phyloP scores from a whole-genome alignment of 768 basidiomycete species.

The Tricholoma saponaceum region DNA sequence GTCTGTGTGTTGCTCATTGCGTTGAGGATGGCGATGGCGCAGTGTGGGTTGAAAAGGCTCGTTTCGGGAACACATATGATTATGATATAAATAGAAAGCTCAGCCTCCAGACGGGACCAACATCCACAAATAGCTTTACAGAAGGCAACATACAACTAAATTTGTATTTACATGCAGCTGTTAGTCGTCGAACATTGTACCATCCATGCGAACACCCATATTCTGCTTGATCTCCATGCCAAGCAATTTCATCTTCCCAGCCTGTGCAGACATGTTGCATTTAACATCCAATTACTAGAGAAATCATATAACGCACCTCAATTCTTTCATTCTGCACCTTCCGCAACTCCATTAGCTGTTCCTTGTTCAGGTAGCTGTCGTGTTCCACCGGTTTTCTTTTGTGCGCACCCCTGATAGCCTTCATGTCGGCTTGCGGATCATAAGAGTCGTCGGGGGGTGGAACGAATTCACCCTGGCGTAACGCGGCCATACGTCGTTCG shows the following conservation, averaged over 20 bases:
- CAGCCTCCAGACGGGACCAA: constrained; percentile 2
- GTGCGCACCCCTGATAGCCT: constrained; percentile 64
- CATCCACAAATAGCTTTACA: constrained; percentile 7
- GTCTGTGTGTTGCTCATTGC: constrained; percentile 22
- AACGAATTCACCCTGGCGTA: constrained; percentile 80
- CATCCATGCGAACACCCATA: constrained; percentile 87
- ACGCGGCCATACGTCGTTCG: constrained; percentile 77
- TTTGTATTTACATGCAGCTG: neutral
- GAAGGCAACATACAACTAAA: neutral
- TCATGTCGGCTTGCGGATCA: constrained; percentile 83
- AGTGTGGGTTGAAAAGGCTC: too few species aligned
- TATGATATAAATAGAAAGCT: too few species aligned
- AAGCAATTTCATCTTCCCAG: constrained; percentile 79
- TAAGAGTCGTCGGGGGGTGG: constrained; percentile 71
- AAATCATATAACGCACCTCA: constrained; percentile 46
- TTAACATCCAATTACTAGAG: neutral
- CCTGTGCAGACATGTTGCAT: constrained; percentile 32
- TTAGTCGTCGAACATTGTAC: constrained; percentile 50
- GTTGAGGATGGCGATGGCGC: neutral
- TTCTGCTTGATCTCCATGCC: constrained; percentile 85
- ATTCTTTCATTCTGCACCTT: constrained; percentile 82
- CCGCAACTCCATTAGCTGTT: constrained; percentile 78
- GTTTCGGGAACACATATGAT: neutral
- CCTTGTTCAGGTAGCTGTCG: constrained; percentile 73
- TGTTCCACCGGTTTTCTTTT: constrained; percentile 64